Evolutionary conservation across 1,284 basidiomycete genomes (phyloP).

Genomic region (Microbotryum violaceum): DNA sequence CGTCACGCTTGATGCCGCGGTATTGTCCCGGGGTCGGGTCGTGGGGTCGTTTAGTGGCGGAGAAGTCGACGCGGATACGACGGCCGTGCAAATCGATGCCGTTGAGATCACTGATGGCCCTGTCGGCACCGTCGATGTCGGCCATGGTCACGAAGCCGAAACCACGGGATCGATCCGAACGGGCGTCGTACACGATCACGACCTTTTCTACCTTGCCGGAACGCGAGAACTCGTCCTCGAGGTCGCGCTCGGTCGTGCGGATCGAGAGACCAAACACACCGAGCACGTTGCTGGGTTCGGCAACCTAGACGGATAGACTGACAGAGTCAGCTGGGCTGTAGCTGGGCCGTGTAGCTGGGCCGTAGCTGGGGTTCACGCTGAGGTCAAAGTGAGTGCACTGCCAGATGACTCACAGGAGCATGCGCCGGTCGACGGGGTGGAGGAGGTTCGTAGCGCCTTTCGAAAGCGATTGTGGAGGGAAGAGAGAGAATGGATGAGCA

Average conservation of each 20-base stretch:
- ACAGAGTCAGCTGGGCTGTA: slow-evolving; percentile 33
- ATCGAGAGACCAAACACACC: slow-evolving; percentile 96
- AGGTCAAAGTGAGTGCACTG: neutral
- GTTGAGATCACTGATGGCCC: slow-evolving; percentile 84
- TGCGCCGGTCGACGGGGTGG: slow-evolving; percentile 8
- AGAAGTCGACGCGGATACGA: slow-evolving; percentile 92
- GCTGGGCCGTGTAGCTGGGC: neutral
- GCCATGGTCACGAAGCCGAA: slow-evolving; percentile 97
- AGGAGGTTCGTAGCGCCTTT: slow-evolving; percentile 3
- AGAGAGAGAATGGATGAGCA: too few species aligned
- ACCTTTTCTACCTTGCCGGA: slow-evolving; percentile 91
- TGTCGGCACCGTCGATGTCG: slow-evolving; percentile 71
- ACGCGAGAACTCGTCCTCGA: slow-evolving; percentile 85
- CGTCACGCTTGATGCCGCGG: slow-evolving; percentile 76
- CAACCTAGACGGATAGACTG: slow-evolving; percentile 6
- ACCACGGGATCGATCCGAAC: slow-evolving; percentile 92
- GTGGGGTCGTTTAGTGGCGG: slow-evolving; percentile 85
- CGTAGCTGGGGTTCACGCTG: slow-evolving; percentile 7
- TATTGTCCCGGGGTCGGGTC: slow-evolving; percentile 96
- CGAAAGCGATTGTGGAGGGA: neutral
- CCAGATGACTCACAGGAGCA: slow-evolving; percentile 19
- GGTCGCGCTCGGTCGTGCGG: slow-evolving; percentile 82
- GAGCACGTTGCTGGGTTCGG: slow-evolving; percentile 77
- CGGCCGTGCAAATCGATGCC: slow-evolving; percentile 91
- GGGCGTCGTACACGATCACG: slow-evolving; percentile 95